Conservation (phyloP, 2,329 filamentous ascomycete genomes). For the Fonsecaea multimorphosa region DNA sequence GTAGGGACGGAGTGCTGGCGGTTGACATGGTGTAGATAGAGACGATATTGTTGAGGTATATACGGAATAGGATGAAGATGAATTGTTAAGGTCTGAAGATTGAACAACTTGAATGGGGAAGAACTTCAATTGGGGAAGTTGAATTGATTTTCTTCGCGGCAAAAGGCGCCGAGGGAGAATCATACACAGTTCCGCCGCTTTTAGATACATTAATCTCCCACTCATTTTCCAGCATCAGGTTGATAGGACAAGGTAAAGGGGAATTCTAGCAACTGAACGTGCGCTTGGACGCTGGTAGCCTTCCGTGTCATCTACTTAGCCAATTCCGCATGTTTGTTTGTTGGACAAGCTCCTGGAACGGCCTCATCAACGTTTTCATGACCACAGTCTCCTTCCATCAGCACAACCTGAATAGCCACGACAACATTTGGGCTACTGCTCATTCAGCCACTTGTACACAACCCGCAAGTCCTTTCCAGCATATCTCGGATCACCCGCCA, state of each 20-base stretch:
- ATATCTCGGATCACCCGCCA: slow-evolving; percentile 14
- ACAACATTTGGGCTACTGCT: not conserved
- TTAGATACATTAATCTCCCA: not conserved
- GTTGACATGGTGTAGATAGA: slow-evolving; percentile 12
- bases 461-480: slow-evolving; percentile 18
- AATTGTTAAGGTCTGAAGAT: not conserved
- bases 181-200: not conserved
- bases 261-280: not conserved
- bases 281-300: not conserved
- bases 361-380: not conserved
- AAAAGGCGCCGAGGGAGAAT: not conserved
- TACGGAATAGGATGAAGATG: not conserved
- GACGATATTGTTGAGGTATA: not conserved
- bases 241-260: not conserved
- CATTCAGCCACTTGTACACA: slow-evolving; percentile 22
- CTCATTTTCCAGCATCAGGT: not conserved
- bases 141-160: slow-evolving; percentile 1
- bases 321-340: not conserved
- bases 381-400: not conserved
- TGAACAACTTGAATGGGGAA: not conserved
- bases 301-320: not conserved
- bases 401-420: not conserved
- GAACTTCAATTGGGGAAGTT: not conserved
- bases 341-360: not conserved
- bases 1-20: slow-evolving; percentile 51